Evolutionary conservation across 495 filamentous ascomycete genomes (phyloP).

Genomic region (Tetracladium setigerum): DNA sequence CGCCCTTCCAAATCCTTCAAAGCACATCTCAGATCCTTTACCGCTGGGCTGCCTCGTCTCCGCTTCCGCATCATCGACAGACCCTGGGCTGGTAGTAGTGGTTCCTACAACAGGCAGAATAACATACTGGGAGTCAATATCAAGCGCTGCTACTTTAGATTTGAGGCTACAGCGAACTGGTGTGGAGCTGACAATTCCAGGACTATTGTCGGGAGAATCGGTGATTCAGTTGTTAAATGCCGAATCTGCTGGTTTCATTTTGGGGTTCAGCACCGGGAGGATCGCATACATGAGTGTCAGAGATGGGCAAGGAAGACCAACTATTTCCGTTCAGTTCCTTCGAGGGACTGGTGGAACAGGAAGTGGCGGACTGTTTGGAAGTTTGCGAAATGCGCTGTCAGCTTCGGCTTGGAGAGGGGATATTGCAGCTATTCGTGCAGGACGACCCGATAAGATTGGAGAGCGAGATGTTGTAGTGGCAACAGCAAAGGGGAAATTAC

Average conservation of each 20-base stretch:
- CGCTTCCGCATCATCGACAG: slow-evolving; percentile 59
- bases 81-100: slow-evolving; percentile 78
- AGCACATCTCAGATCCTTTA: slow-evolving; percentile 52
- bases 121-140: slow-evolving; percentile 90
- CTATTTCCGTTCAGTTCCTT: slow-evolving; percentile 67
- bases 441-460: slow-evolving; percentile 60
- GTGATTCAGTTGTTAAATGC: slow-evolving; percentile 70
- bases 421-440: slow-evolving; percentile 67
- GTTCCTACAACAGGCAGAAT: slow-evolving; percentile 77
- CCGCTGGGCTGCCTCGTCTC: slow-evolving; percentile 76
- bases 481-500: slow-evolving; percentile 63
- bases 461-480: slow-evolving; percentile 78
- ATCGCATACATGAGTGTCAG: slow-evolving; percentile 77
- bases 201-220: slow-evolving; percentile 69
- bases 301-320: slow-evolving; percentile 77
- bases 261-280: slow-evolving; percentile 75
- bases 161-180: slow-evolving; percentile 70
- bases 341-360: slow-evolving; percentile 36
- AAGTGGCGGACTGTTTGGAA: slow-evolving; percentile 61
- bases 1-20: slow-evolving; percentile 64
- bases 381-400: slow-evolving; percentile 62
- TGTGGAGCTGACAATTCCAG: slow-evolving; percentile 62
- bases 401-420: slow-evolving; percentile 61
- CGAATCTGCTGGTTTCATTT: slow-evolving; percentile 74
- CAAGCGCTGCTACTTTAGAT: slow-evolving; percentile 68